phyloP scores from a whole-genome alignment of 441 rosid genomes.

The Omphalea diandra region DNA sequence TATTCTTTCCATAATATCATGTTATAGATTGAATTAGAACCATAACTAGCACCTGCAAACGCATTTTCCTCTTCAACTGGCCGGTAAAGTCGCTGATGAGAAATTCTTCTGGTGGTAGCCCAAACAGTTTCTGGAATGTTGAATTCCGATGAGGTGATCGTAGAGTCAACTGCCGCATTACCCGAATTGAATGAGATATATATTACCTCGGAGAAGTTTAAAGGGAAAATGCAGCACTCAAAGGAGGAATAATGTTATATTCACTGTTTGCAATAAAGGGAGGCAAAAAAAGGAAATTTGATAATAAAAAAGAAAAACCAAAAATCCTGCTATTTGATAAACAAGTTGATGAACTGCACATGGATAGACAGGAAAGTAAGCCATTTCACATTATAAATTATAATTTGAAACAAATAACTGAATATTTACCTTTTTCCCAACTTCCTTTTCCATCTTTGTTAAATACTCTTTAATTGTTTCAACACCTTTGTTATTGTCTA shows the following conservation, averaged over 20 bases:
- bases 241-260: background rate
- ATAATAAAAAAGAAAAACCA: background rate
- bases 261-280: too few relatives aligned
- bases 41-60: constrained; percentile 59
- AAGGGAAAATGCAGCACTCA: background rate
- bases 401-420: constrained; percentile 4
- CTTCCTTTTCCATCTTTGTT: constrained; percentile 85
- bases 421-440: constrained; percentile 77
- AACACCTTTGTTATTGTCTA: constrained; percentile 75
- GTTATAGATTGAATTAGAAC: too few relatives aligned
- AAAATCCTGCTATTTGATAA: background rate
- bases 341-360: background rate
- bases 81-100: constrained; percentile 78
- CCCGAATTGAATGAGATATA: constrained; percentile 17
- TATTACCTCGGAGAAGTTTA: background rate
- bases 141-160: constrained; percentile 76
- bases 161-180: constrained; percentile 57
- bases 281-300: background rate
- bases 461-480: constrained; percentile 71
- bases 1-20: too few relatives aligned
- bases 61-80: constrained; percentile 75
- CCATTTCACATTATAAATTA: background rate
- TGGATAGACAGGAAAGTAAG: background rate
- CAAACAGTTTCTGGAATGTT: constrained; percentile 77
- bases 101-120: constrained; percentile 88